Base-by-base conservation (phyloP, 2,329 filamentous ascomycete genomes). In the Cercospora sp. region DNA sequence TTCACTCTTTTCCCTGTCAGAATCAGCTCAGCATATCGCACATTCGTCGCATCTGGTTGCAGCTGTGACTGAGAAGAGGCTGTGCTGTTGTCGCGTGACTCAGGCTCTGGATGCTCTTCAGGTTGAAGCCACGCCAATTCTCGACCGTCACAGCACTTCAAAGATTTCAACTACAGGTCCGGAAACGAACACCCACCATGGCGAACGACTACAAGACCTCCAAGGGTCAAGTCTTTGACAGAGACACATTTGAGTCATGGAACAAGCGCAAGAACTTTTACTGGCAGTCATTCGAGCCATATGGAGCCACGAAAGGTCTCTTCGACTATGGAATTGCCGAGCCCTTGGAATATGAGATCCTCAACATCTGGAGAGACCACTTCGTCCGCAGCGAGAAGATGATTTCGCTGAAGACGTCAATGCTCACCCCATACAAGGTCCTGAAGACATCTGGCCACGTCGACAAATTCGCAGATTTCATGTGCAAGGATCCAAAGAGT, bases 401-500 rank as follows among this genome's bases (percentile, higher is more conserved):
- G 93, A 88, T 97, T 73, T 93, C 97, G 83, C 89, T 97, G 72
- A 94, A 97, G 83, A 97, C 93, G 83, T 95, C 92, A 45, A 95
- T 94, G 82, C 82, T 99, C 78, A 99, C 95, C 48, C 95, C 95
- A 36, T 89, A 95, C 76, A 91, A 95, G 59, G 92, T 99, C 42
- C 88, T 99, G 78, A 97, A 98, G 87, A 97, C 94, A 3, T 83
- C 81, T 80, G 95, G 95, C 72, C 95, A 99, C 83, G 95, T 98
- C 73, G 94, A 97, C 81, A 97, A 97, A 82, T 98, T 98, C 78
- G 91, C 93, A 81, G 94, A 98, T 81, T 98, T 92, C 92, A 97
- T 98, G 94, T 97, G 78, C 77, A 80, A 80, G 72, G 95, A 99
- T 81, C 93, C 94, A 71, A 96, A 97, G 86, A 97, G 91, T 76